Conservation (phyloP, 768 basidiomycete species). For the Calocybe cyanea region DNA sequence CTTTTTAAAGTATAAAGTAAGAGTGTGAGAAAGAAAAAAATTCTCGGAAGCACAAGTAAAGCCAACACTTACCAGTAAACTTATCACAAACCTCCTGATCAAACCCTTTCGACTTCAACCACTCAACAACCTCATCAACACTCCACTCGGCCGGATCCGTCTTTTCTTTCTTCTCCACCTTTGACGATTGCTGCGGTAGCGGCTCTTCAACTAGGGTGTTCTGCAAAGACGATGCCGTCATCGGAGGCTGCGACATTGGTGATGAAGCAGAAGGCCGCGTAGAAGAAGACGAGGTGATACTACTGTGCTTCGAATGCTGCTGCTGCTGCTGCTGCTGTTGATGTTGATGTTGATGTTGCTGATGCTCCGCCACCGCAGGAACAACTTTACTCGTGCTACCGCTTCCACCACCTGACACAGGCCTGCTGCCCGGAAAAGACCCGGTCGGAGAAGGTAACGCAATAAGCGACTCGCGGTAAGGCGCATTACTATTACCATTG, state of each 20-base stretch:
- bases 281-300: slow-evolving; percentile 22
- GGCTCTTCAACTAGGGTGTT: slow-evolving; percentile 14
- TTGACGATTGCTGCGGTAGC: no score
- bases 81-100: slow-evolving; percentile 79
- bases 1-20: slow-evolving; percentile 37
- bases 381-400: slow-evolving; percentile 2
- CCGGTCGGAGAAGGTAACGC: slow-evolving; percentile 21
- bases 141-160: slow-evolving; percentile 71
- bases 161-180: slow-evolving; percentile 29
- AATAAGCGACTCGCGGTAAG: slow-evolving; percentile 26
- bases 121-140: slow-evolving; percentile 85
- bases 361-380: no score
- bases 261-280: slow-evolving; percentile 7
- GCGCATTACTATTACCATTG: slow-evolving; percentile 19
- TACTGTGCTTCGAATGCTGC: slow-evolving; percentile 42
- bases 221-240: slow-evolving; percentile 16
- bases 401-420: slow-evolving; percentile 8
- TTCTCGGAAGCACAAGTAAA: background rate
- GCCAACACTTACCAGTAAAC: slow-evolving; percentile 67
- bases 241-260: slow-evolving; percentile 7
- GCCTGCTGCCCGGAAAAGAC: slow-evolving; percentile 9
- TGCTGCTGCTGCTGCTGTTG: no score
- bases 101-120: slow-evolving; percentile 83
- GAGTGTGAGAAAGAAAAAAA: background rate
- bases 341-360: no score